These are phyloP conservation scores for Euphrasia arctica DNA, from an alignment of 305 asterid species.

Conservation along the genomic window DNA sequence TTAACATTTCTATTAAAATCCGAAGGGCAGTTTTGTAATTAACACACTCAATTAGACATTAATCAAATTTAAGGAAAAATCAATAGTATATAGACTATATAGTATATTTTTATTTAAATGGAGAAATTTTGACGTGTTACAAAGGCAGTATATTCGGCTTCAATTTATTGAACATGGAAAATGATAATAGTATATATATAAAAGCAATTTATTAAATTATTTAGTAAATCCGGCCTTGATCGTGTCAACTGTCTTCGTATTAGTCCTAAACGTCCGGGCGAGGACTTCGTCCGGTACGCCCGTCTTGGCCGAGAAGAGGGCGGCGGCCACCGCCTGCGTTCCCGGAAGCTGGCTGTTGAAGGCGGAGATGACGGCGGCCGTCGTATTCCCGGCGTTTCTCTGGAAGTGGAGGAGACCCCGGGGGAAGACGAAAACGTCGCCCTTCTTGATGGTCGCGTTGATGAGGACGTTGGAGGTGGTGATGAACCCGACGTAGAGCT, in stretches of 20 bases:
- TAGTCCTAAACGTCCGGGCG: conserved; percentile 40
- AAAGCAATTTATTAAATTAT: background rate
- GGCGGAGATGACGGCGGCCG: conserved; percentile 41
- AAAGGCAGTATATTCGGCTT: no score
- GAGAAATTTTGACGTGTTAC: no score
- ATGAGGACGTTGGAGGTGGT: conserved; percentile 44
- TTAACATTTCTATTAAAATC: no score
- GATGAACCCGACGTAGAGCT: conserved; percentile 48
- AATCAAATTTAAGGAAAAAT: no score
- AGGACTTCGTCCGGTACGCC: conserved; percentile 43
- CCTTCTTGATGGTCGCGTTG: conserved; percentile 34
- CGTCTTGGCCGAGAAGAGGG: conserved; percentile 38
- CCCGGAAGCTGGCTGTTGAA: conserved; percentile 58
- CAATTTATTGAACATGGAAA: no score
- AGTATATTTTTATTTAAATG: no score
- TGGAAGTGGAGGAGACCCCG: conserved; percentile 48
- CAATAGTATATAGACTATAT: no score
- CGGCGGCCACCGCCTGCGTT: conserved; percentile 39
- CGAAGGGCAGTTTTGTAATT: no score
- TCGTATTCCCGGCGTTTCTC: conserved; percentile 30
- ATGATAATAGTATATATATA: background rate
- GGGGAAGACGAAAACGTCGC: conserved; percentile 46
- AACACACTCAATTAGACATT: no score
- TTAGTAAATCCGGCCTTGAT: conserved; percentile 37
- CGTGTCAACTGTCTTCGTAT: conserved; percentile 33